These are phyloP conservation scores for Candida vaughaniae DNA, from an alignment of 805 yeast genomes.

Conservation along the genomic window DNA sequence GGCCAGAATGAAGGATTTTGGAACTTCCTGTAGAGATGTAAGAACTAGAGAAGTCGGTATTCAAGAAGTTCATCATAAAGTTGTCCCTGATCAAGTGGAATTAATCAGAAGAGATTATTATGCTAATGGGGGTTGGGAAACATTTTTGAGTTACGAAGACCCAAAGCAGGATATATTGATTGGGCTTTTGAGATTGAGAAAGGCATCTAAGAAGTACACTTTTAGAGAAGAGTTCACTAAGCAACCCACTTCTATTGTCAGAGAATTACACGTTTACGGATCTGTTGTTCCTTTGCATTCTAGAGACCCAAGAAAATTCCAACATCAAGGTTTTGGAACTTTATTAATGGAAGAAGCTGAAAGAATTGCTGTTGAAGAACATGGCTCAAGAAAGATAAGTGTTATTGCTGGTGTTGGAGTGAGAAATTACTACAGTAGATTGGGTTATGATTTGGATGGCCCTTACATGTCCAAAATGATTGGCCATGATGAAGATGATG, in stretches of 20 bases:
- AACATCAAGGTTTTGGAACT: slow-evolving; percentile 98
- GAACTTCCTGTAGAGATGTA: slow-evolving; percentile 92
- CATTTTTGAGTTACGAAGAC: slow-evolving; percentile 93
- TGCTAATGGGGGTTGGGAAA: slow-evolving; percentile 99
- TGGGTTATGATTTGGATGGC: slow-evolving; percentile 92
- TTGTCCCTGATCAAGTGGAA: slow-evolving; percentile 96
- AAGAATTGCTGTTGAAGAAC: slow-evolving; percentile 91
- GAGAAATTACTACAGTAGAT: slow-evolving; percentile 87
- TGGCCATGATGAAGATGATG: slow-evolving; percentile 13
- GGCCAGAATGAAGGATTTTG: slow-evolving; percentile 97
- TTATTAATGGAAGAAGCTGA: slow-evolving; percentile 98
- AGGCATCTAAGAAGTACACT: slow-evolving; percentile 85
- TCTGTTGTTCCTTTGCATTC: slow-evolving; percentile 96
- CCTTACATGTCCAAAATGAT: slow-evolving; percentile 86
- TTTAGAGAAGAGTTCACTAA: slow-evolving; percentile 82
- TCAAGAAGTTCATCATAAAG: slow-evolving; percentile 96
- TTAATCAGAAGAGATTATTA: slow-evolving; percentile 91
- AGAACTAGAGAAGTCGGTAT: slow-evolving; percentile 98
- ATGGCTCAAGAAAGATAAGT: slow-evolving; percentile 85
- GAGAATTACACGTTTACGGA: slow-evolving; percentile 96
- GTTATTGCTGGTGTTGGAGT: slow-evolving; percentile 98
- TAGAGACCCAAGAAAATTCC: slow-evolving; percentile 95
- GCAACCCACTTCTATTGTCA: slow-evolving; percentile 89
- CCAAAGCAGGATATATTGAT: slow-evolving; percentile 94
- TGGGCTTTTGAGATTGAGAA: slow-evolving; percentile 84